Percentiles rank a stretch among this genome's conserved stretches.
phyloP scores from a whole-genome alignment of 371 early-diverging fungal genomes.

The Choanephora cucurbitarum region DNA sequence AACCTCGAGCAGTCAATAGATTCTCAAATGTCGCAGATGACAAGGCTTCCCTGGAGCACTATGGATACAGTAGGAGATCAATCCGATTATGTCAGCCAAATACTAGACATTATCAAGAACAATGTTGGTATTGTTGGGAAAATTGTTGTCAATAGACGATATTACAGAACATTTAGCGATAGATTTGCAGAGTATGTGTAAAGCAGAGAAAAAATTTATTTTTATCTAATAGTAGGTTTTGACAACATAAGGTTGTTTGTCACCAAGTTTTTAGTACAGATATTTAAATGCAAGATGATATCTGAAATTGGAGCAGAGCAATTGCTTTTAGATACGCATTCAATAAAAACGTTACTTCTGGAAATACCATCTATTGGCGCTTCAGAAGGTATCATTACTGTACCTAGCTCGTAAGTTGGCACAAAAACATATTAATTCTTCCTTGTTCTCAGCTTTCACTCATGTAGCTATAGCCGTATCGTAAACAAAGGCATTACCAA shows the following conservation, averaged over 20 bases:
- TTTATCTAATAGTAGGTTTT: conserved; percentile 4
- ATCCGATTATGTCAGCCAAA: conserved; percentile 78
- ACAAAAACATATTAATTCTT: conserved; percentile 1
- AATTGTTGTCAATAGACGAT: conserved; percentile 69
- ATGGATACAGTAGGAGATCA: conserved; percentile 92
- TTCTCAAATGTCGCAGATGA: conserved; percentile 68
- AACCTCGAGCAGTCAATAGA: conserved; percentile 68
- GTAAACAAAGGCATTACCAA: conserved; percentile 78
- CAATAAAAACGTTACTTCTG: conserved; percentile 75
- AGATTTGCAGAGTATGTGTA: conserved; percentile 82
- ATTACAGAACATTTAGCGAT: conserved; percentile 87
- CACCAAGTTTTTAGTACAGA: conserved; percentile 57
- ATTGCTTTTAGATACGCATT: conserved; percentile 90
- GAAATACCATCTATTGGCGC: conserved; percentile 69
- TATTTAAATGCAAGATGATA: conserved; percentile 77
- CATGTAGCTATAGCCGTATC: conserved; percentile 71
- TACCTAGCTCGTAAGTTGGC: conserved; percentile 60
- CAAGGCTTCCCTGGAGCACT: conserved; percentile 75
- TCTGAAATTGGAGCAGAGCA: conserved; percentile 90
- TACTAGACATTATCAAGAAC: conserved; percentile 55
- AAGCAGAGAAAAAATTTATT: background rate
- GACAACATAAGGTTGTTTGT: conserved; percentile 59
- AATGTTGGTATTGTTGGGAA: conserved; percentile 59
- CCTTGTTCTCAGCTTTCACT: background rate
- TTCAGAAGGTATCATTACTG: conserved; percentile 43